A percentile compares a stretch with the other conserved stretches of the same genome.
Evolutionary conservation across 148 eudicot genomes (phyloP).

Genomic region (Rhododendron kiyosumense): DNA sequence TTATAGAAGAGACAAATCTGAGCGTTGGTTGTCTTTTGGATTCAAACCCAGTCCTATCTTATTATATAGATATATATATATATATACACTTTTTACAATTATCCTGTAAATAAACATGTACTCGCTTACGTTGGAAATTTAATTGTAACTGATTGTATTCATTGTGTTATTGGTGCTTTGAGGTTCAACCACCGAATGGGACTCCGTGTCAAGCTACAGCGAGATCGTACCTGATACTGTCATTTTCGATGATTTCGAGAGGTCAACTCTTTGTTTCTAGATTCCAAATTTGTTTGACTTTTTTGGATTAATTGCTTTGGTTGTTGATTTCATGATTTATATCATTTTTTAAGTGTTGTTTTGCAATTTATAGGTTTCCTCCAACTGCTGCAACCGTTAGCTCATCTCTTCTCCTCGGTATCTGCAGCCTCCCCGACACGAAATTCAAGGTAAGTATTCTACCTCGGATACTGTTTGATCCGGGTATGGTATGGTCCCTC

Average conservation of each 20-base stretch:
- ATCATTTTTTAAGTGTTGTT: neutral
- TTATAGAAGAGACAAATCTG: too few species aligned
- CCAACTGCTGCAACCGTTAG: slow-evolving; percentile 98
- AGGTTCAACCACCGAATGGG: slow-evolving; percentile 72
- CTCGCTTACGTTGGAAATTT: neutral
- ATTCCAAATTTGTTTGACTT: neutral
- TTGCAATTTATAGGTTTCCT: slow-evolving; percentile 55
- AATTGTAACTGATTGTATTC: neutral
- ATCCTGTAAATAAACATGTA: neutral
- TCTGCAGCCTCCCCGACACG: slow-evolving; percentile 91
- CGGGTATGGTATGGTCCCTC: neutral
- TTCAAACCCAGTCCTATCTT: too few species aligned
- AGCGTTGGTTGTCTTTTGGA: too few species aligned
- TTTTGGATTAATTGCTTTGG: neutral
- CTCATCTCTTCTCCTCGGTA: slow-evolving; percentile 85
- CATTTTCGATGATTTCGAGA: slow-evolving; percentile 87
- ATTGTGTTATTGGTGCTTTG: neutral
- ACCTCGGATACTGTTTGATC: neutral
- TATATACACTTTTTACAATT: neutral
- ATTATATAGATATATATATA: too few species aligned
- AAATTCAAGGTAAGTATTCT: slow-evolving; percentile 57
- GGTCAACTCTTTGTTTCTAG: slow-evolving; percentile 24
- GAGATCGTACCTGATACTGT: slow-evolving; percentile 98
- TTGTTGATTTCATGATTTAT: neutral
- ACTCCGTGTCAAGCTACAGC: slow-evolving; percentile 69